phyloP scores from a whole-genome alignment of 2,329 filamentous ascomycete species.

The Fusarium fujikuroi region DNA sequence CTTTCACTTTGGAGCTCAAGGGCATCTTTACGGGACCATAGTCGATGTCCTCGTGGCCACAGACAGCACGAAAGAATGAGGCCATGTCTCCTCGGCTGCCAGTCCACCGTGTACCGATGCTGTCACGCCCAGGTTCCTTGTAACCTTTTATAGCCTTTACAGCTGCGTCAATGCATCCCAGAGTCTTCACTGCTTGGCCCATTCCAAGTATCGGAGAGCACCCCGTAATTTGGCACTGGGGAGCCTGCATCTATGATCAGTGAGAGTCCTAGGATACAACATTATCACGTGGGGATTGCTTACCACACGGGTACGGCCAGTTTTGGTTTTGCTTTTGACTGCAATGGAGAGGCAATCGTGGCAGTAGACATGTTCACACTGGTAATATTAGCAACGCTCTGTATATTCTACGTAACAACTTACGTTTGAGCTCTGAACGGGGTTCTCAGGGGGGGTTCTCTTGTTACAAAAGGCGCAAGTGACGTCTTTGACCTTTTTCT shows the following conservation, averaged over 20 bases:
- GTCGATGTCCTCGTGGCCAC: neutral
- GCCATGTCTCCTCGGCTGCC: accelerated
- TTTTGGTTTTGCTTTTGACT: neutral
- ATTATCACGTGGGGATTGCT: neutral
- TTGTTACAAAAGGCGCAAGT: slow-evolving; percentile 23
- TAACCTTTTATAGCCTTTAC: accelerated
- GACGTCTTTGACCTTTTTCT: neutral
- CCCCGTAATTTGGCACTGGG: neutral
- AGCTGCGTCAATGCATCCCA: neutral
- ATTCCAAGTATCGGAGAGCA: neutral
- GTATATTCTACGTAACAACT: neutral
- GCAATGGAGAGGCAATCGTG: slow-evolving; percentile 24
- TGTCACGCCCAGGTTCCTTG: slow-evolving; percentile 43
- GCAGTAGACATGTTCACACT: slow-evolving; percentile 52
- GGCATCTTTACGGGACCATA: slow-evolving; percentile 4
- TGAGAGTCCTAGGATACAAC: neutral
- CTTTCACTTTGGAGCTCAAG: slow-evolving; percentile 48
- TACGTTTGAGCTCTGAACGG: slow-evolving; percentile 1
- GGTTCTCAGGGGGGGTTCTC: neutral
- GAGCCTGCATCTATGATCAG: neutral
- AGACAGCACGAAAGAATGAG: slow-evolving; percentile 40
- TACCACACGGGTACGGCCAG: neutral
- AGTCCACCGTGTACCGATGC: neutral
- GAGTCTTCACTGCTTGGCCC: slow-evolving; percentile 1
- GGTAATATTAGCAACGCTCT: slow-evolving; percentile 3